Base-by-base conservation (phyloP, 257 asterid genomes). In the Voacanga thouarsii region DNA sequence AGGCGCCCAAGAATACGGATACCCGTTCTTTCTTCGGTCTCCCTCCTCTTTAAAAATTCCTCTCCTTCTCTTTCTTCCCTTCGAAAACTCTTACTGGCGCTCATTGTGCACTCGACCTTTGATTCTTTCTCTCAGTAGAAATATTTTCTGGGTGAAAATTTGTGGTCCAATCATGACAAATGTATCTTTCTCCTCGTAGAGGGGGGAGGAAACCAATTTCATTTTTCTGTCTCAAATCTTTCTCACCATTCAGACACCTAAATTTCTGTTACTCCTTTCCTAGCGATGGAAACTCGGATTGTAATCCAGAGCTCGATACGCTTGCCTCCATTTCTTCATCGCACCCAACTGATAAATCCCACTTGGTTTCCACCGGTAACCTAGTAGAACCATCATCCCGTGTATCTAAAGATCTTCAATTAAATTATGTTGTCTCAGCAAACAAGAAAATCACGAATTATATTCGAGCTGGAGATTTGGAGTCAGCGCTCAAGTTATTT, bases 401-500 rank as follows among this genome's bases (percentile, higher is more conserved):
- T 56, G 43, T 76, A 3, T 53, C 12, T 37, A 70, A 73, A 59
- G 75, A 51, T 12, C 53, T 16, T 18, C 79, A 82, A 59, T 47
- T 71, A 43, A 57, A 80, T 67, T 50, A 72, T 45, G 71, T 82
- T 21, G 51, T 88, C 68, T 77, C 83, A 45, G 80, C 75, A 56
- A 93, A 93, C 90, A 91, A 88, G 81, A 86, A 71, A 85, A 91
- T 91, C 9, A 81, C 91, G 15, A 80, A 87, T 60, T 82, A 78
- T 55, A 83, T 91, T 41, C 86, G 91, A 78, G 67, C 72, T 61
- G 93, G 93, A 56, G 87, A 90, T 86, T 83, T 93, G 12, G 85
- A 83, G 71, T 89, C 96, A 3, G 97, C 98, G 23, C 51, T 89
- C 78, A 78, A 77, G n/a, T 78, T 90, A 47, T 93, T 93, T 69